phyloP scores from a whole-genome alignment of 352 stramenopile genomes.

The Thalassiosira hispida region DNA sequence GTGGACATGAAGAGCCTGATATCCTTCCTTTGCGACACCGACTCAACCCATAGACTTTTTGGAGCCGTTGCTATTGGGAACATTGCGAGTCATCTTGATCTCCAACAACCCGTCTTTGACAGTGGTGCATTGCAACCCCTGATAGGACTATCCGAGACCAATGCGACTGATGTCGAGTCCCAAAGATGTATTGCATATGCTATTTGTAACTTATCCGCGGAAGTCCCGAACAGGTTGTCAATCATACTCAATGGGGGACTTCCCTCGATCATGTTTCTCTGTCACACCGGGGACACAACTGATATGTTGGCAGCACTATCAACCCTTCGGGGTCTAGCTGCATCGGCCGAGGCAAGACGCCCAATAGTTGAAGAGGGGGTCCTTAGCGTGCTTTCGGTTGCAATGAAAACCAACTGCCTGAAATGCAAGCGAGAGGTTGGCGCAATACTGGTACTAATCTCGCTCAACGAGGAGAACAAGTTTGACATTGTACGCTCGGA shows the following conservation, averaged over 20 bases:
- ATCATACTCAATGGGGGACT: conserved; percentile 93
- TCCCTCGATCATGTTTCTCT: conserved; percentile 93
- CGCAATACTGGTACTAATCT: conserved; percentile 91
- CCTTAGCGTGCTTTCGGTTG: conserved; percentile 87
- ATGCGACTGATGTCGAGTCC: conserved; percentile 92
- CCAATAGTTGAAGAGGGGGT: conserved; percentile 90
- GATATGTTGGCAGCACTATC: conserved; percentile 92
- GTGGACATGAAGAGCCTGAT: conserved; percentile 92
- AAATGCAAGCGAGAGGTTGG: conserved; percentile 89
- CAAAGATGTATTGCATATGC: conserved; percentile 95
- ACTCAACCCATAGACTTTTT: conserved; percentile 94
- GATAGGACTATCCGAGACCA: conserved; percentile 82
- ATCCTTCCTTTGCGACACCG: conserved; percentile 93
- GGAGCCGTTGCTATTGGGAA: conserved; percentile 95
- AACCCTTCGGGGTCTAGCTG: conserved; percentile 90
- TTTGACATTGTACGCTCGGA: conserved; percentile 88
- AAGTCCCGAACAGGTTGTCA: conserved; percentile 86
- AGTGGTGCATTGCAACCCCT: conserved; percentile 90
- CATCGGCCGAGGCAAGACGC: conserved; percentile 87
- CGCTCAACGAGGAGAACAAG: conserved; percentile 95
- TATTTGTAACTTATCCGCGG: conserved; percentile 93
- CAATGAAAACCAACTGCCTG: conserved; percentile 86
- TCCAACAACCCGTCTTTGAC: conserved; percentile 81
- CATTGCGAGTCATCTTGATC: conserved; percentile 87
- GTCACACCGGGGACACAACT: conserved; percentile 88